These are phyloP conservation scores for Hydnum rufescens DNA, from an alignment of 768 basidiomycete genomes.

Conservation along the genomic window DNA sequence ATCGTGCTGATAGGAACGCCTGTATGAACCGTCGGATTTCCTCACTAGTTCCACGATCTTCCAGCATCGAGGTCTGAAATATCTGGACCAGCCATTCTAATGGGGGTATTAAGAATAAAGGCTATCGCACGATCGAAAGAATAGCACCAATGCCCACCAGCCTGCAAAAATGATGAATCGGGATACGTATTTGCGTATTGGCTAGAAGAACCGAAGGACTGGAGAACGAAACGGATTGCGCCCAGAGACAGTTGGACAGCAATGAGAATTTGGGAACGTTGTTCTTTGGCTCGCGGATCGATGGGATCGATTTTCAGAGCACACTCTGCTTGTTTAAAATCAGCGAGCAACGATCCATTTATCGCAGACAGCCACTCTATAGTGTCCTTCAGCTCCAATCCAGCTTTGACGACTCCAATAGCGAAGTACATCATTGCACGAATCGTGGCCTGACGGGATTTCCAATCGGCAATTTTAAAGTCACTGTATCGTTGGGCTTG, in stretches of 20 bases:
- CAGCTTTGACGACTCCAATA: constrained; percentile 36
- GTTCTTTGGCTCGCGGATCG: neutral
- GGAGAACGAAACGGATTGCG: constrained; percentile 33
- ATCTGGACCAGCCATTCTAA: constrained; percentile 40
- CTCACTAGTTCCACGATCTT: constrained; percentile 29
- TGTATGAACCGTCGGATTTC: constrained; percentile 40
- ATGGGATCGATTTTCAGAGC: constrained; percentile 6
- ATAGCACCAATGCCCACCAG: constrained; percentile 19
- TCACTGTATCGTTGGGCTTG: constrained; percentile 46
- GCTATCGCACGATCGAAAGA: neutral
- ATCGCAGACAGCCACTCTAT: constrained; percentile 49
- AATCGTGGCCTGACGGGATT: constrained; percentile 49
- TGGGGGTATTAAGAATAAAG: neutral
- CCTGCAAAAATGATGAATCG: constrained; percentile 35
- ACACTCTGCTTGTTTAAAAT: constrained; percentile 22
- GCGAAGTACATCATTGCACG: constrained; percentile 55
- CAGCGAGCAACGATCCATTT: constrained; percentile 30
- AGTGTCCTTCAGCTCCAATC: constrained; percentile 30
- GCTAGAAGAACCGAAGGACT: constrained; percentile 19
- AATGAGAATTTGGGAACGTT: constrained; percentile 17
- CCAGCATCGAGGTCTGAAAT: constrained; percentile 24
- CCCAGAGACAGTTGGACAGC: constrained; percentile 35
- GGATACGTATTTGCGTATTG: constrained; percentile 30
- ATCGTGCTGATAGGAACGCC: constrained; percentile 39
- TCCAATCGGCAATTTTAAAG: constrained; percentile 43